phyloP scores from a whole-genome alignment of 495 filamentous ascomycete genomes.

The Xylaria acuta region DNA sequence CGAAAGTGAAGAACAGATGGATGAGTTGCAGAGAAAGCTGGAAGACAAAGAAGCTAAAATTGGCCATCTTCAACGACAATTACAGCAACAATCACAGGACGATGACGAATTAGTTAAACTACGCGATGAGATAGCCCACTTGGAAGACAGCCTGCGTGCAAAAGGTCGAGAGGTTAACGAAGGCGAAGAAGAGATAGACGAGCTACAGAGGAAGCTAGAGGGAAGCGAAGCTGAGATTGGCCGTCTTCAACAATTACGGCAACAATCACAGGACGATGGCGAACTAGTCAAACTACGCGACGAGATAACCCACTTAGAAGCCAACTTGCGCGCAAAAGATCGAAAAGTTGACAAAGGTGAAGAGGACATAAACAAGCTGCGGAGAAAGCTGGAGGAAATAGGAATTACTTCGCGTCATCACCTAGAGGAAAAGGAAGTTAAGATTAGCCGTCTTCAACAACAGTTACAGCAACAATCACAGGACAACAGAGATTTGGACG shows the following conservation, averaged over 20 bases:
- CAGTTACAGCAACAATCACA: constrained; percentile 28
- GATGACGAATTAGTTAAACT: background rate
- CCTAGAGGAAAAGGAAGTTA: constrained; percentile 50
- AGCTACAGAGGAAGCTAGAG: background rate
- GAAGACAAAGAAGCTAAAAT: constrained; percentile 47
- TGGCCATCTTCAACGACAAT: constrained; percentile 49
- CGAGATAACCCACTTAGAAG: background rate
- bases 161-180: background rate
- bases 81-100: constrained; percentile 2
- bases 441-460: constrained; percentile 54
- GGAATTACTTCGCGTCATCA: constrained; percentile 10
- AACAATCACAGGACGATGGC: background rate
- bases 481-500: constrained; percentile 50
- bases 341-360: constrained; percentile 38
- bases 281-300: background rate
- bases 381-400: constrained; percentile 34
- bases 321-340: background rate
- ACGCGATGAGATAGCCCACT: background rate
- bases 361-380: constrained; percentile 49
- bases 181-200: background rate
- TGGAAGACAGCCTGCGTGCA: background rate
- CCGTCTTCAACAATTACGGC: background rate
- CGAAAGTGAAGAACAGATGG: constrained; percentile 57
- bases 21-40: constrained; percentile 69
- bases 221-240: background rate